Conservation (phyloP, 108 stramenopile species). For the Skeletonema grethae region DNA sequence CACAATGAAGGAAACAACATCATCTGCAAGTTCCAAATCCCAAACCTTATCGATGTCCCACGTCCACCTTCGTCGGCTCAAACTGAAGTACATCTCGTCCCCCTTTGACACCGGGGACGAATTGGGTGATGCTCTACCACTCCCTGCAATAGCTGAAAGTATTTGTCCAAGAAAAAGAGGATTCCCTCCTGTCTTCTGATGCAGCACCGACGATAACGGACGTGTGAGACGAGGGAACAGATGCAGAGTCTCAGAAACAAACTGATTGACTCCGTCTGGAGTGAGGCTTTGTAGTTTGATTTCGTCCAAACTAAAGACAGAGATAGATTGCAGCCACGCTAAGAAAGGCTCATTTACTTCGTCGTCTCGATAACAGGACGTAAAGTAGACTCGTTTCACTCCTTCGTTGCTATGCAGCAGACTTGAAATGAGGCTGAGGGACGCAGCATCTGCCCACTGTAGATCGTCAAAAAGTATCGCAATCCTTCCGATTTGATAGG, state of each 20-base stretch:
- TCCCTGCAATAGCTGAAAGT: not conserved
- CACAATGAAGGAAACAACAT: conserved; percentile 16
- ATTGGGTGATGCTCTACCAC: not conserved
- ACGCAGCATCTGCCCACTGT: conserved; percentile 28
- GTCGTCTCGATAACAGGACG: conserved; percentile 30
- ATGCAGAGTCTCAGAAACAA: conserved; percentile 27
- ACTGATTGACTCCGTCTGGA: conserved; percentile 21
- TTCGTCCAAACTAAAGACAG: conserved; percentile 5
- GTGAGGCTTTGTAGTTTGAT: conserved; percentile 22
- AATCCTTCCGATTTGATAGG: conserved; percentile 8
- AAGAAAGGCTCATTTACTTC: conserved; percentile 1
- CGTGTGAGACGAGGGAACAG: conserved; percentile 33
- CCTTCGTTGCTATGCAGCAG: conserved; percentile 15
- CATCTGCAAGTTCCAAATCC: conserved; percentile 25
- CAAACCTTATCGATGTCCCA: conserved; percentile 30
- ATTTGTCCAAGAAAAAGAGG: conserved; percentile 14
- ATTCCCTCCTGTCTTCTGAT: conserved; percentile 19
- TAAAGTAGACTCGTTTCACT: conserved; percentile 9
- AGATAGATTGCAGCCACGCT: conserved; percentile 6
- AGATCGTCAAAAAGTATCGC: conserved; percentile 22
- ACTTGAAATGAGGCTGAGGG: conserved; percentile 14
- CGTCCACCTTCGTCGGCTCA: conserved; percentile 15
- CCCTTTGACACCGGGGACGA: conserved; percentile 5
- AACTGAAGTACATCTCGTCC: conserved; percentile 14
- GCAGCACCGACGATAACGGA: conserved; percentile 24